Base-by-base conservation (phyloP, 2,329 filamentous ascomycete species). In the Aspergillus terreus region DNA sequence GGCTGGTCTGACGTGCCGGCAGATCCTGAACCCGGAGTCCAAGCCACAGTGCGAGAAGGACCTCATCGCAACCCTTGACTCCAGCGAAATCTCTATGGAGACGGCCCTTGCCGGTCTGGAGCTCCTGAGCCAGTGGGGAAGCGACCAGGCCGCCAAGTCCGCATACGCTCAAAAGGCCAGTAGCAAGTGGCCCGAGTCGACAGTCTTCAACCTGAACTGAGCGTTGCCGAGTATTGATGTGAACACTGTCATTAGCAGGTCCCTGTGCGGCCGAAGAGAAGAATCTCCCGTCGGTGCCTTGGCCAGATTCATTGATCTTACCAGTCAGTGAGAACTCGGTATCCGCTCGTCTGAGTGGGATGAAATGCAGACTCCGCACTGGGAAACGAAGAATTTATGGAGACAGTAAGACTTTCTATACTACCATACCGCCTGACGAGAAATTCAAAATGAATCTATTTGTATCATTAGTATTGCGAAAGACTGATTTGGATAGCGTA, bases 1-100 rank as follows among this genome's bases (percentile, higher is more conserved):
- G 50, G 80, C 85, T 2, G 84, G 78, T 33, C 78, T 89, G 49
- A 80, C 80, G 50, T 79, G 79, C 21, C 81, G 82, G 55, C 78
- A 79, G 53, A 60, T 83, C 1, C 72, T 92, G 15, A 81, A 83
- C 35, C 71, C 76, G 11, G 80, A 79, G 42, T 78, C 82, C 32
- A 77, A 80, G 63, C 62, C 74, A 2, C 75, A 80, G 62, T 78
- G 75, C 51, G 86, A 87, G 63, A 79, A 84, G 65, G 81, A 84
- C 35, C 70, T 91, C n/a, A 63, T 77, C n/a, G 76, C 75, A n/a
- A 74, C 82, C 9, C 69, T 89, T 11, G 76, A 81, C 23, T 63
- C 81, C 6, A 68, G 78, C 4, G 70, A 63, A 11, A 72, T 79
- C 38, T 78, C 78, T 6, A 71, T 84, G 23, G 76, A 80, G 40